Evolutionary conservation across 345 rosid species (phyloP).

Genomic region (Leavenworthia alabamica): DNA sequence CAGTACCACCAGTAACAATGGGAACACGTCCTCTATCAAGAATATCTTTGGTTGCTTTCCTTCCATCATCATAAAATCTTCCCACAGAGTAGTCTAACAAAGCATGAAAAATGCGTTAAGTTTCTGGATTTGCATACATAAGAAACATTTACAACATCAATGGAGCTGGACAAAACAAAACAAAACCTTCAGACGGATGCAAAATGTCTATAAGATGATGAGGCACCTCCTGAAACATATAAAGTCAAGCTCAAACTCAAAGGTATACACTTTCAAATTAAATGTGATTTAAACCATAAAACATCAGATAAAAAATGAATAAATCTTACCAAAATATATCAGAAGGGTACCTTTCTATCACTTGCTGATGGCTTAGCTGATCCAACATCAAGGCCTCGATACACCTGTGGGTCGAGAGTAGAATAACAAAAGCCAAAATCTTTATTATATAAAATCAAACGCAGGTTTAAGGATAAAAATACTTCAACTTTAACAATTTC

Average conservation of each 20-base stretch:
- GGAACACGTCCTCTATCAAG: constrained; percentile 59
- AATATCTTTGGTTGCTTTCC: constrained; percentile 63
- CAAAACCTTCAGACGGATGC: constrained; percentile 78
- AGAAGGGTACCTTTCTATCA: constrained; percentile 60
- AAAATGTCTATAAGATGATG: constrained; percentile 83
- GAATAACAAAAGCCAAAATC: neutral
- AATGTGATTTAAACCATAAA: neutral
- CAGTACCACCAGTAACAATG: constrained; percentile 87
- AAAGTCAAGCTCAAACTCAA: constrained; percentile 18
- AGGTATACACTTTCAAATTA: neutral
- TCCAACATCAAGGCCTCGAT: constrained; percentile 66
- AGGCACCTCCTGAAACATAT: constrained; percentile 58
- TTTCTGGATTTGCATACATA: neutral
- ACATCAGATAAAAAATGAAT: no score
- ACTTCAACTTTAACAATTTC: constrained; percentile 13
- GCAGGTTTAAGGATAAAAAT: no score
- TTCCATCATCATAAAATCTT: constrained; percentile 60
- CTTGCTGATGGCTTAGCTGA: constrained; percentile 46
- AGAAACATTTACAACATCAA: constrained; percentile 1
- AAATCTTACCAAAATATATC: constrained; percentile 1
- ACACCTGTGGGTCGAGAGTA: constrained; percentile 44
- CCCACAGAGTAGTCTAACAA: constrained; percentile 85
- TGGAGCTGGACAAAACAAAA: neutral
- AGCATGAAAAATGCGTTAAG: neutral
- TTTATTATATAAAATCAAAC: no score